These are phyloP conservation scores for Panaeolus papilionaceus DNA, from an alignment of 768 basidiomycete genomes.

Conservation along the genomic window DNA sequence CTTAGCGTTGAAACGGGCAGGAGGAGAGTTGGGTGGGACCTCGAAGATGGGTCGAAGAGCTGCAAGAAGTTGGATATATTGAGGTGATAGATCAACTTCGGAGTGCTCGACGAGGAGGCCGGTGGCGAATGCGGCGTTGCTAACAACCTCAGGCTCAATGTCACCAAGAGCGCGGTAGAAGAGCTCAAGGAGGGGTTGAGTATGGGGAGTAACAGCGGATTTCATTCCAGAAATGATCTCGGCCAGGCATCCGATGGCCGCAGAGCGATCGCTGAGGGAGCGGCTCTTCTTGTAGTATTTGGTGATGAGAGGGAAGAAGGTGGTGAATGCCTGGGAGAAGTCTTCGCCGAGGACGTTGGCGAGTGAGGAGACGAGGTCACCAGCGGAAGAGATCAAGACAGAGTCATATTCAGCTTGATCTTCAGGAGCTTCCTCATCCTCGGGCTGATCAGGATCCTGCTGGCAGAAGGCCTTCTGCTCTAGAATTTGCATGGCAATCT, in stretches of 20 bases:
- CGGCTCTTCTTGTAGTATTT: constrained; percentile 94
- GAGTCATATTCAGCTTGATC: constrained; percentile 97
- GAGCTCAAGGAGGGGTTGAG: constrained; percentile 80
- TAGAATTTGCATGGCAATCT: constrained; percentile 83
- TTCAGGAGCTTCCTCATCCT: constrained; percentile 83
- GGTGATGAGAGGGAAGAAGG: constrained; percentile 89
- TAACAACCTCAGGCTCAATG: constrained; percentile 89
- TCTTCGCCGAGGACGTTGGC: constrained; percentile 85
- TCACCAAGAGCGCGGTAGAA: constrained; percentile 87
- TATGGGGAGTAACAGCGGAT: constrained; percentile 81
- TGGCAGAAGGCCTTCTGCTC: constrained; percentile 97
- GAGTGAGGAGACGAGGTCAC: constrained; percentile 90
- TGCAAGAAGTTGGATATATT: constrained; percentile 79
- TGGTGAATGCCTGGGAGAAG: constrained; percentile 80
- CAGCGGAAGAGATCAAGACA: constrained; percentile 91
- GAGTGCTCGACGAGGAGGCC: constrained; percentile 93
- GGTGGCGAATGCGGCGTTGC: constrained; percentile 94
- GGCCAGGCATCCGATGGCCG: constrained; percentile 91
- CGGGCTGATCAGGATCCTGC: constrained; percentile 93
- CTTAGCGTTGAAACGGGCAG: constrained; percentile 79
- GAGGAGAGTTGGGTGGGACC: constrained; percentile 64
- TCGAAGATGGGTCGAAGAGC: constrained; percentile 85
- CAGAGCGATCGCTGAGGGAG: constrained; percentile 89
- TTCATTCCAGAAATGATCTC: constrained; percentile 97
- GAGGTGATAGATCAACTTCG: constrained; percentile 77